A percentile compares a stretch with the other conserved stretches of the same genome.
Evolutionary conservation across 192 early-diverging fungal species (phyloP).

Genomic region (Coemansia sp.): DNA sequence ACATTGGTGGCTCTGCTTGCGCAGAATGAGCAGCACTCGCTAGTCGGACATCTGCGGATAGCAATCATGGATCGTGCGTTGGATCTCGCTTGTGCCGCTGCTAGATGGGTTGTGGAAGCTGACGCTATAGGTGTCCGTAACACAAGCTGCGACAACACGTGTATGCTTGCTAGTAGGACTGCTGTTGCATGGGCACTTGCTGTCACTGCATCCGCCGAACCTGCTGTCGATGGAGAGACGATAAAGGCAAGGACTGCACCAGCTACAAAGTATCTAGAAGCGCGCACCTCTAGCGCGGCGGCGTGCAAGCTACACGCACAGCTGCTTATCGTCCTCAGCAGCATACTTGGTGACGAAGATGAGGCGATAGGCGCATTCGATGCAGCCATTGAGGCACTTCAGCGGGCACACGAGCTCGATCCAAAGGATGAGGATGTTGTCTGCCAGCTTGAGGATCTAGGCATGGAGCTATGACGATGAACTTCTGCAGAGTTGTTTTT

Average conservation of each 20-base stretch:
- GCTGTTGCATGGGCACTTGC: slow-evolving; percentile 62
- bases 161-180: slow-evolving; percentile 25
- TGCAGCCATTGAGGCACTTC: slow-evolving; percentile 49
- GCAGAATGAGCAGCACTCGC: slow-evolving; percentile 14
- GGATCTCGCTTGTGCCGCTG: slow-evolving; percentile 5
- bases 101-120: slow-evolving; percentile 17
- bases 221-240: slow-evolving; percentile 40
- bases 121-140: background rate
- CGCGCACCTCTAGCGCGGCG: slow-evolving; percentile 6
- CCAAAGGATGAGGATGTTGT: slow-evolving; percentile 49
- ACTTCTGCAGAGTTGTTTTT: too few species aligned
- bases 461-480: slow-evolving; percentile 9
- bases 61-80: slow-evolving; percentile 20
- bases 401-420: slow-evolving; percentile 43
- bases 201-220: slow-evolving; percentile 33
- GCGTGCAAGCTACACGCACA: slow-evolving; percentile 40
- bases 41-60: slow-evolving; percentile 16
- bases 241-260: slow-evolving; percentile 37
- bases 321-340: slow-evolving; percentile 42
- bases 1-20: slow-evolving; percentile 22
- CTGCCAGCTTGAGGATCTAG: slow-evolving; percentile 52
- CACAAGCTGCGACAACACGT: background rate
- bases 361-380: slow-evolving; percentile 55
- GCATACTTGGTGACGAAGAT: slow-evolving; percentile 56
- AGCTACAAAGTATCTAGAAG: slow-evolving; percentile 36